Evolutionary conservation across 2,329 filamentous ascomycete genomes (phyloP).

Genomic region (Herpotrichia juniperi): DNA sequence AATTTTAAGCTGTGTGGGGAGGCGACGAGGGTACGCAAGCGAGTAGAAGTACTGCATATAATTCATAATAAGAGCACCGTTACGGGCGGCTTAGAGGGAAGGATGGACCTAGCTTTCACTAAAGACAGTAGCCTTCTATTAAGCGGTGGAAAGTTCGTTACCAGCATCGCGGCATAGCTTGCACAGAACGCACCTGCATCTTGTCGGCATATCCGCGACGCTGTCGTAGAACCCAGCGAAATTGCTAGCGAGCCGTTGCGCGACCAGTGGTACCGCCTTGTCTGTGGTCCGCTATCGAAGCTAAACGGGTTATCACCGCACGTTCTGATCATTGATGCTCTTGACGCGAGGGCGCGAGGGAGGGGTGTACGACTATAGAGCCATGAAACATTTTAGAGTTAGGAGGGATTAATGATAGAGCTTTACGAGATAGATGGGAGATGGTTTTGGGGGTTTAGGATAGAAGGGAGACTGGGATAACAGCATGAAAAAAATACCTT

Average conservation of each 20-base stretch:
- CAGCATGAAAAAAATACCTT: too few species aligned
- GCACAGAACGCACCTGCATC: conserved; percentile 11
- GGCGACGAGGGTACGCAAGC: conserved; percentile 16
- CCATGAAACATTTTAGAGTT: too few species aligned
- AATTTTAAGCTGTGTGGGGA: conserved; percentile 18
- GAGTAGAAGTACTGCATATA: conserved; percentile 21
- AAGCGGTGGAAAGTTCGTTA: conserved; percentile 22
- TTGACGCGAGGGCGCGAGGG: too few species aligned
- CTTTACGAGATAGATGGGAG: too few species aligned
- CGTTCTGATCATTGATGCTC: conserved; percentile 30
- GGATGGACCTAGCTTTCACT: conserved; percentile 19
- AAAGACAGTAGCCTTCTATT: conserved; percentile 20
- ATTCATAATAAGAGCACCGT: conserved; percentile 21
- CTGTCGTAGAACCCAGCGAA: conserved; percentile 13
- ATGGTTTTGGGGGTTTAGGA: too few species aligned
- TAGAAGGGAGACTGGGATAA: too few species aligned
- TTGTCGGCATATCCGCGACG: conserved; percentile 15
- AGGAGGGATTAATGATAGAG: too few species aligned
- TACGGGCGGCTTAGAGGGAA: conserved; percentile 18
- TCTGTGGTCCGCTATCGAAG: conserved; percentile 16
- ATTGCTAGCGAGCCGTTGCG: conserved; percentile 16
- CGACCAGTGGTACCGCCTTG: conserved; percentile 25
- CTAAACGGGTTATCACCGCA: not conserved
- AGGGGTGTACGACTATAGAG: too few species aligned
- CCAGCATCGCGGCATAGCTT: conserved; percentile 24